phyloP scores from a whole-genome alignment of 768 basidiomycete genomes.

The Suillus americanus region DNA sequence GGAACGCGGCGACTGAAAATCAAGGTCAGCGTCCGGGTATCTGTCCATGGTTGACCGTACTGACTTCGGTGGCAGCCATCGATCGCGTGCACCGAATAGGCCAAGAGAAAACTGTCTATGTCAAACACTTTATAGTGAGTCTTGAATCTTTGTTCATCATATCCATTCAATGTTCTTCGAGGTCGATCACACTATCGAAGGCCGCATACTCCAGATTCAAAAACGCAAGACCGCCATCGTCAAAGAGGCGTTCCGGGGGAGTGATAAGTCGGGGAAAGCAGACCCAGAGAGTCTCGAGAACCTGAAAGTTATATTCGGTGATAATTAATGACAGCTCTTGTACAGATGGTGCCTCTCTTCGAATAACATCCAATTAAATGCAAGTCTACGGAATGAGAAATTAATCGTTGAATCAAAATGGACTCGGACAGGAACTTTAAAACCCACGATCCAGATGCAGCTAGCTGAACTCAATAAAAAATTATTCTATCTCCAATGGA shows the following conservation, averaged over 20 bases:
- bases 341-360: neutral
- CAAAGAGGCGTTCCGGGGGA: slow-evolving; percentile 77
- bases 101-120: slow-evolving; percentile 78
- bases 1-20: slow-evolving; percentile 82
- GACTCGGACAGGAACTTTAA: neutral
- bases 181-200: slow-evolving; percentile 77
- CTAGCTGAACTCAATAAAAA: neutral
- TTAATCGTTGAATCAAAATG: neutral
- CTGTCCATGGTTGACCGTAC: neutral
- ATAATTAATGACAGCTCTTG: slow-evolving; percentile 18
- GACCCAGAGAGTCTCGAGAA: slow-evolving; percentile 80
- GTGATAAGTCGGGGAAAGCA: slow-evolving; percentile 38
- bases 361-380: neutral
- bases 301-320: slow-evolving; percentile 76
- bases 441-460: neutral
- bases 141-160: neutral
- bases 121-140: slow-evolving; percentile 83
- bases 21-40: slow-evolving; percentile 51
- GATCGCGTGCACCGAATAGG: slow-evolving; percentile 87
- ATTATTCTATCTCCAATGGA: neutral
- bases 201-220: slow-evolving; percentile 78
- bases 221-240: slow-evolving; percentile 85
- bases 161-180: slow-evolving; percentile 26
- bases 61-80: slow-evolving; percentile 53
- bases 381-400: neutral